Percentiles rank a stretch among this genome's conserved stretches.
These are phyloP conservation scores for Trypanosomatidae sp. DNA, from an alignment of 208 protist genomes.

Conservation along the genomic window DNA sequence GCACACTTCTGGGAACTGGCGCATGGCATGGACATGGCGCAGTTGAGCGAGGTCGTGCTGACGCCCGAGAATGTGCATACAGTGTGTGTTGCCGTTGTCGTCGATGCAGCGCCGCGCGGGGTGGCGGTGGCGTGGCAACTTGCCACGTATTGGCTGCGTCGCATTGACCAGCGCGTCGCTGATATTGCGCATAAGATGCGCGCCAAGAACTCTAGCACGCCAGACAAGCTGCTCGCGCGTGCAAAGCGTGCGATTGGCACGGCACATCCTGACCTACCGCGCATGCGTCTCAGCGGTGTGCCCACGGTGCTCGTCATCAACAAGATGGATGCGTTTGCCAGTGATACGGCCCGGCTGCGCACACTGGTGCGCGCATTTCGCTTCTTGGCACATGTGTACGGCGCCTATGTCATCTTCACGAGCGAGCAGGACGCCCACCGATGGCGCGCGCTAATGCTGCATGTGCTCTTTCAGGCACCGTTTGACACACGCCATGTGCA, in stretches of 20 bases:
- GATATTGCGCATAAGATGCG: conserved; percentile 67
- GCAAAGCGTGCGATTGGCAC: conserved; percentile 45
- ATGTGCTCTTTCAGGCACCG: conserved; percentile 64
- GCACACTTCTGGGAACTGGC: conserved; percentile 89
- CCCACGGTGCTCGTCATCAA: conserved; percentile 79
- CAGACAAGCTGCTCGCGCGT: conserved; percentile 56
- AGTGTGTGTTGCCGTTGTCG: conserved; percentile 54
- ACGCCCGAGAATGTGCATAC: conserved; percentile 79
- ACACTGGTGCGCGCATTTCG: conserved; percentile 49
- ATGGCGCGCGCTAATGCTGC: conserved; percentile 45
- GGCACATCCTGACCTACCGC: conserved; percentile 56
- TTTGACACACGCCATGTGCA: conserved; percentile 65
- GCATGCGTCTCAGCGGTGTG: conserved; percentile 65
- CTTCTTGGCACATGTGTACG: conserved; percentile 74
- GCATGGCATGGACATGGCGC: conserved; percentile 60
- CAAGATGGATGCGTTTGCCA: conserved; percentile 64
- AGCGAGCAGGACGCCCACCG: conserved; percentile 36
- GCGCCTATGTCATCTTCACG: conserved; percentile 61
- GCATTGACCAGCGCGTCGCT: conserved; percentile 45
- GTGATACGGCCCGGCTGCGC: conserved; percentile 42
- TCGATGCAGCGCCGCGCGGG: conserved; percentile 37
- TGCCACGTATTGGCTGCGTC: conserved; percentile 55
- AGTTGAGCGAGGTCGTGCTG: conserved; percentile 79
- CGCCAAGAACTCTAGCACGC: conserved; percentile 59
- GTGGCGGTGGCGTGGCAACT: conserved; percentile 52